Base-by-base conservation (phyloP, 179 eudicot genomes). In the Vitellaria paradoxa region DNA sequence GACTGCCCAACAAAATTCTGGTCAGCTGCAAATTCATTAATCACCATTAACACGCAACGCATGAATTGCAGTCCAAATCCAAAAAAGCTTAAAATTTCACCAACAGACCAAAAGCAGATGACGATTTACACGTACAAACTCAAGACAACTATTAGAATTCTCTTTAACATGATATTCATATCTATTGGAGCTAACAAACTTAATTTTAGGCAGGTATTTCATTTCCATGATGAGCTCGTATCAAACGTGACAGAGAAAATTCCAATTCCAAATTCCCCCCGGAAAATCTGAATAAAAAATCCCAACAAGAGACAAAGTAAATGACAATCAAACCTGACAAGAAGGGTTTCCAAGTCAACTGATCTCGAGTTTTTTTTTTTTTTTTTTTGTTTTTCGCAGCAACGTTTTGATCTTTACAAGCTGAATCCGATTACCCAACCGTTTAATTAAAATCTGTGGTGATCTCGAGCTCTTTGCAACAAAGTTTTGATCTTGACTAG, bases 281-380 rank as follows among this genome's bases (percentile, higher is more conserved):
- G 15, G 10, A 50, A 50, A 24, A 50, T 14, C 42, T 24, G 42
- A 10, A 30, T n/a, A 50, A 52, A 17, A 52, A 24, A 13, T 21
- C 10, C 12, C 3, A 65, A 61, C 2, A 59, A 7, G 20, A 55
- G 37, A 55, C 0, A 15, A 21, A 56, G 8, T 1, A 65, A 40
- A 52, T 4, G 50, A 45, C 10, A 59, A 77, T 75, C 77, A 45
- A 80, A 85, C 88, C 88, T 80, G 84, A 68, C 42, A 72, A 59
- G 23, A 73, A 81, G 9, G 47, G 77, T 65, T 52, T 24, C 60
- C 37, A 30, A 30, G 37, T 2, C 37, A 1, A 30, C 37, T 30
- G 37, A 30, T 30, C 37, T 30, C 37, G 37, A 30, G 37, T 30
- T 30, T 30, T 30, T n/a, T n/a, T n/a, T n/a, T n/a, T n/a, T n/a